phyloP scores from a whole-genome alignment of 179 eudicot genomes.

The Beta lomatogona region DNA sequence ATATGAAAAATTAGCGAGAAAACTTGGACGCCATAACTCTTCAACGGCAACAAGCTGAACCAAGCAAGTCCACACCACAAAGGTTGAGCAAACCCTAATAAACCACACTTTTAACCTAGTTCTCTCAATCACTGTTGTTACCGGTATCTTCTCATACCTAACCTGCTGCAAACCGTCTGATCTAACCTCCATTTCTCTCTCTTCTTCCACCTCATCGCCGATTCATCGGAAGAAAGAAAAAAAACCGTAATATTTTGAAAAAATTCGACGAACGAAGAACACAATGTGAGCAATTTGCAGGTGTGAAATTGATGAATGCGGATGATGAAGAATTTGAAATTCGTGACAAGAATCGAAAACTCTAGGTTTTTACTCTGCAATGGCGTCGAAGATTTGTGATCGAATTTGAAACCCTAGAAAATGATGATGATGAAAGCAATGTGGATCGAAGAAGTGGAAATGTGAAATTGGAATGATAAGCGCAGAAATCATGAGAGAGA shows the following conservation, averaged over 20 bases:
- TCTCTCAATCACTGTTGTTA: conserved; percentile 47
- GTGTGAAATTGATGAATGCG: background rate
- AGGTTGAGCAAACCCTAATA: conserved; percentile 77
- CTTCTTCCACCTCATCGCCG: conserved; percentile 29
- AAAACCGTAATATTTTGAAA: background rate
- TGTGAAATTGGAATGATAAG: conserved; percentile 19
- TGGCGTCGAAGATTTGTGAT: background rate
- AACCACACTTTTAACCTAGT: conserved; percentile 87
- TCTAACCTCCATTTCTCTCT: conserved; percentile 68
- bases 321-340: background rate
- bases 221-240: conserved; percentile 26
- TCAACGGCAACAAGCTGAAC: conserved; percentile 85
- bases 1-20: conserved; percentile 45
- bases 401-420: conserved; percentile 33
- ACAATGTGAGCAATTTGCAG: background rate
- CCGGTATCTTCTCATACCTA: conserved; percentile 55
- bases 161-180: conserved; percentile 55
- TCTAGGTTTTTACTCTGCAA: background rate
- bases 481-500: conserved; percentile 31
- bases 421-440: background rate
- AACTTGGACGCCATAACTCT: conserved; percentile 78
- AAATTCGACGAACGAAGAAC: background rate
- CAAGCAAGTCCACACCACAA: conserved; percentile 91
- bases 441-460: conserved; percentile 25
- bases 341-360: background rate